Conservation (phyloP, 1,284 basidiomycete genomes). For the Ustilago loliicola region DNA sequence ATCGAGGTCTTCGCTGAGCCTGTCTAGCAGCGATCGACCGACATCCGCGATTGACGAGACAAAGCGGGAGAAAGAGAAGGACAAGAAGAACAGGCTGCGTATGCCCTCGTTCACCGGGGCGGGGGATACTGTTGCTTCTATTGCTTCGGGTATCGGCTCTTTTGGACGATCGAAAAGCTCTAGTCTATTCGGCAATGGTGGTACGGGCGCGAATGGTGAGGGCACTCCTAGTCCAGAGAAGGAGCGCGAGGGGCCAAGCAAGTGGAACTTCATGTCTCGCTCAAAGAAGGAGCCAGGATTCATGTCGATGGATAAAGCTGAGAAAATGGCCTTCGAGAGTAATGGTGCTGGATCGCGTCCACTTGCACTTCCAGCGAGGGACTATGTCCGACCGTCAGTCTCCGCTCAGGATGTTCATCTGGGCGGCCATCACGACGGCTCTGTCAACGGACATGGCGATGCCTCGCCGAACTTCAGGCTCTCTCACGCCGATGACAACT, state of each 20-base stretch:
- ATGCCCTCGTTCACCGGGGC: constrained; percentile 49
- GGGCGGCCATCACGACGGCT: constrained; percentile 16
- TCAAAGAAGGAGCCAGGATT: constrained; percentile 42
- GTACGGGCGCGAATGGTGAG: neutral
- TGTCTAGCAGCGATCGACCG: constrained; percentile 19
- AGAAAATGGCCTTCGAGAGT: neutral
- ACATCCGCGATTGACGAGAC: constrained; percentile 15
- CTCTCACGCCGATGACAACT: constrained; percentile 13
- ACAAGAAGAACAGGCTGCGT: constrained; percentile 33
- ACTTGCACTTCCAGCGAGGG: constrained; percentile 21
- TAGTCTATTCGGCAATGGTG: constrained; percentile 12
- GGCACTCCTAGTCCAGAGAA: constrained; percentile 29
- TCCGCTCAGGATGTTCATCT: constrained; percentile 31
- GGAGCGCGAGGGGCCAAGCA: constrained; percentile 28
- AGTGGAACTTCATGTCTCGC: constrained; percentile 40
- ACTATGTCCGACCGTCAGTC: constrained; percentile 20
- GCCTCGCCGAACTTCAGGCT: constrained; percentile 17
- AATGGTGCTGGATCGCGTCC: constrained; percentile 7
- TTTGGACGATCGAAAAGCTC: constrained; percentile 27
- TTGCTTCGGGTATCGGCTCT: constrained; percentile 36
- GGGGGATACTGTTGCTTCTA: constrained; percentile 35
- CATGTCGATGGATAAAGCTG: constrained; percentile 38
- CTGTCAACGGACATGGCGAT: neutral
- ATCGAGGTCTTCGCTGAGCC: constrained; percentile 35
- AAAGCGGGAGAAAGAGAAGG: constrained; percentile 18